phyloP scores from a whole-genome alignment of 2,329 filamentous ascomycete species.

The Beauveria brongniartii region DNA sequence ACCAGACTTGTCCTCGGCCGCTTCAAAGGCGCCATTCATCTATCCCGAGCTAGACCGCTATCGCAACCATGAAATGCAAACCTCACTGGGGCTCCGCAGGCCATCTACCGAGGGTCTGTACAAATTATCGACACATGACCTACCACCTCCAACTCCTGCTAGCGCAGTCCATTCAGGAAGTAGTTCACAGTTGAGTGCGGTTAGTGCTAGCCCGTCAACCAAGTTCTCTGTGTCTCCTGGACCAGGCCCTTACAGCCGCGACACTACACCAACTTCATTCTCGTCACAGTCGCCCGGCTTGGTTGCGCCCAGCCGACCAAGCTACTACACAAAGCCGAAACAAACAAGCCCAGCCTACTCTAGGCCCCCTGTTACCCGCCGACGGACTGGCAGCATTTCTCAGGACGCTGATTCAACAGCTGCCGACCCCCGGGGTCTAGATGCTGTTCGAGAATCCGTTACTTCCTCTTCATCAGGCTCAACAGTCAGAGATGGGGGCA shows the following conservation, averaged over 20 bases:
- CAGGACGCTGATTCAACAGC: slow-evolving; percentile 39
- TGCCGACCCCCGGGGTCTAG: slow-evolving; percentile 48
- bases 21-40: slow-evolving; percentile 36
- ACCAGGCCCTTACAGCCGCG: slow-evolving; percentile 63
- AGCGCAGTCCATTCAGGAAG: slow-evolving; percentile 48
- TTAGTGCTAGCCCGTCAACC: slow-evolving; percentile 67
- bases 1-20: slow-evolving; percentile 31
- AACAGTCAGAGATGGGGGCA: slow-evolving; percentile 50
- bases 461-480: slow-evolving; percentile 67
- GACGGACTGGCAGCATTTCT: slow-evolving; percentile 46
- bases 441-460: slow-evolving; percentile 59
- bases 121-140: slow-evolving; percentile 53
- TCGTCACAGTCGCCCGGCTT: slow-evolving; percentile 65
- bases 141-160: slow-evolving; percentile 56
- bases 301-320: slow-evolving; percentile 39
- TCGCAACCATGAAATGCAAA: slow-evolving; percentile 35
- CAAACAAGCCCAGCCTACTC: slow-evolving; percentile 48
- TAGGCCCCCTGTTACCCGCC: slow-evolving; percentile 52
- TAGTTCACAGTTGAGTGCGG: slow-evolving; percentile 47
- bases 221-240: slow-evolving; percentile 65
- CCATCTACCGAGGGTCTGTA: slow-evolving; percentile 41
- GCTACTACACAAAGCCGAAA: slow-evolving; percentile 34
- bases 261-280: slow-evolving; percentile 71
- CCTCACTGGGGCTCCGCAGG: slow-evolving; percentile 22
- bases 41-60: slow-evolving; percentile 58